Evolutionary conservation across 1,139 yeast genomes (phyloP).

Genomic region (Sugiyamaella xylanicola): DNA sequence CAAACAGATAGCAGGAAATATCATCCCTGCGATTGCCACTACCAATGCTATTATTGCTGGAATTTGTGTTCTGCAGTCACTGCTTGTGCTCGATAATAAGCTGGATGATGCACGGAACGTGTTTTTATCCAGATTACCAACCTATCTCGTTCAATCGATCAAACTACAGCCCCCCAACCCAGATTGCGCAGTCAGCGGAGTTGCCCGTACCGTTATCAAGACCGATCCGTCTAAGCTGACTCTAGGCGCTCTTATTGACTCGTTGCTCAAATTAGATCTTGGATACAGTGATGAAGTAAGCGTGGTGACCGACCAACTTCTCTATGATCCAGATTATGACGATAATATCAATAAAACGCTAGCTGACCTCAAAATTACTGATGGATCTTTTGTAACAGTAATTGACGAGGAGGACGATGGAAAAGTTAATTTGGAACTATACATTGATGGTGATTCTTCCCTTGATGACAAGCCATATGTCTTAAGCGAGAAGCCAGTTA

Average conservation of each 20-base stretch:
- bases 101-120: slow-evolving; percentile 47
- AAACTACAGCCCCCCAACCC: slow-evolving; percentile 61
- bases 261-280: slow-evolving; percentile 50
- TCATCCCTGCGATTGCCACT: slow-evolving; percentile 97
- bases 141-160: slow-evolving; percentile 68
- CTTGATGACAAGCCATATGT: slow-evolving; percentile 23
- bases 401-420: slow-evolving; percentile 74
- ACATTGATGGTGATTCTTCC: slow-evolving; percentile 39
- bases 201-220: slow-evolving; percentile 54
- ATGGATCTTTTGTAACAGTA: slow-evolving; percentile 65
- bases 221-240: slow-evolving; percentile 42
- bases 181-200: slow-evolving; percentile 72
- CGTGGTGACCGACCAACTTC: slow-evolving; percentile 60
- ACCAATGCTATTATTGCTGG: slow-evolving; percentile 97
- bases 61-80: slow-evolving; percentile 71
- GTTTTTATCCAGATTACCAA: slow-evolving; percentile 68
- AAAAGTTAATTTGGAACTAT: slow-evolving; percentile 67
- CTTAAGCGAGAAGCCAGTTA: slow-evolving; percentile 25
- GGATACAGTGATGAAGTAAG: slow-evolving; percentile 68
- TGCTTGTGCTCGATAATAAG: slow-evolving; percentile 51
- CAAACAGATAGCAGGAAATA: slow-evolving; percentile 95
- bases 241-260: slow-evolving; percentile 50
- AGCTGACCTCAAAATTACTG: slow-evolving; percentile 55
- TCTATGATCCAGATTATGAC: slow-evolving; percentile 88
- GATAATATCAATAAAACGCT: slow-evolving; percentile 63